Percentiles rank a stretch among this genome's conserved stretches.
These are phyloP conservation scores for Phytophthora uliginosa DNA, from an alignment of 352 stramenopile genomes.

Conservation along the genomic window DNA sequence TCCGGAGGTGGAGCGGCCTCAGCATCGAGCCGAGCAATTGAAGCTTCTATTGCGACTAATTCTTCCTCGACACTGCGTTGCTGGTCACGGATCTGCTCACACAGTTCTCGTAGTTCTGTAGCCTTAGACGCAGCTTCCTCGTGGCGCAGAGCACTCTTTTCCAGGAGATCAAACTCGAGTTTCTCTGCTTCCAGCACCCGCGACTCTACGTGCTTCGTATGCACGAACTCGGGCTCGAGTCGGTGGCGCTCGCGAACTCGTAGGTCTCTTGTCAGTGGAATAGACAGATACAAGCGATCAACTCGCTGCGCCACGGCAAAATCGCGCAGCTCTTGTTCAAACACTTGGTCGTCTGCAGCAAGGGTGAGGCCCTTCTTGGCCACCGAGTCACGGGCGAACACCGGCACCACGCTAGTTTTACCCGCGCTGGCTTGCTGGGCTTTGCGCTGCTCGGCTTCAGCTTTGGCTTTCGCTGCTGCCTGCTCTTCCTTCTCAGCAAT, in stretches of 20 bases:
- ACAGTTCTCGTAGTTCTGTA: constrained; percentile 45
- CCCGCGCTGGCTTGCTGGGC: constrained; percentile 23
- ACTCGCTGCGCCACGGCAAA: constrained; percentile 55
- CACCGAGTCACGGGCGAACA: constrained; percentile 59
- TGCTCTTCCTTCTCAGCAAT: constrained; percentile 58
- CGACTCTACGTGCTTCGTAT: constrained; percentile 71
- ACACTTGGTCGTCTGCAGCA: constrained; percentile 58
- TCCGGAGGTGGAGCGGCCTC: constrained; percentile 25
- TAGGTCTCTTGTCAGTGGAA: constrained; percentile 46
- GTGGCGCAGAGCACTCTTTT: constrained; percentile 66
- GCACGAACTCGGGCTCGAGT: constrained; percentile 66
- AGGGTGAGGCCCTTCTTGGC: constrained; percentile 66
- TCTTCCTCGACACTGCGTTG: constrained; percentile 46
- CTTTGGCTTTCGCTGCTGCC: constrained; percentile 57
- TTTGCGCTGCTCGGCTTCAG: constrained; percentile 46
- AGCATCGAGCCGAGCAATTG: constrained; percentile 45
- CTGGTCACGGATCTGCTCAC: constrained; percentile 40
- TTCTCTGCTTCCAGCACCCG: constrained; percentile 60
- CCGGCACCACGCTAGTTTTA: constrained; percentile 42
- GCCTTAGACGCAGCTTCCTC: constrained; percentile 58
- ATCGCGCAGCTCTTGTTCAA: constrained; percentile 66
- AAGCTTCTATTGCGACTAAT: constrained; percentile 33
- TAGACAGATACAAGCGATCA: constrained; percentile 61
- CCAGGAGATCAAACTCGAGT: constrained; percentile 72
- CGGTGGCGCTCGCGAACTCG: constrained; percentile 51